Conservation (phyloP, 805 yeast species). For the Metschnikowia colocasiae region DNA sequence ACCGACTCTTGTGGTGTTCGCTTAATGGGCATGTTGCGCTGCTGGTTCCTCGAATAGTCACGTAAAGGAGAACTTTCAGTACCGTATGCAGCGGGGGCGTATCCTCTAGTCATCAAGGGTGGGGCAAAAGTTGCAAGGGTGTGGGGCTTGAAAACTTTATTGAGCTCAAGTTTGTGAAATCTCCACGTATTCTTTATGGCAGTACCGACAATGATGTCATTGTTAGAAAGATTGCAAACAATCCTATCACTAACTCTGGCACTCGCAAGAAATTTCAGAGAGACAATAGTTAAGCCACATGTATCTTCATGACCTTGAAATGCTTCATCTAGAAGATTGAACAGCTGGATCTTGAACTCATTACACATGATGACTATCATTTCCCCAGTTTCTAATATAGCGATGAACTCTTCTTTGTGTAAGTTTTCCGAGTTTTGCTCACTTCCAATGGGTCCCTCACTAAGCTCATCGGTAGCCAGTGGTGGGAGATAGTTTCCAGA, state of each 20-base stretch:
- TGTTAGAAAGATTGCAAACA: conserved; percentile 49
- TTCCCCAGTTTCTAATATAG: conserved; percentile 51
- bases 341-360: conserved; percentile 40
- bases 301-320: conserved; percentile 15
- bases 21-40: not conserved
- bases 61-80: not conserved
- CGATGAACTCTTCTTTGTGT: conserved; percentile 45
- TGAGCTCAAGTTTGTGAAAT: conserved; percentile 40
- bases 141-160: conserved; percentile 6
- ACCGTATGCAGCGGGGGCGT: not conserved
- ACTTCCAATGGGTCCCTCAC: not conserved
- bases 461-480: not conserved
- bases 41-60: not conserved
- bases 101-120: conserved; percentile 17
- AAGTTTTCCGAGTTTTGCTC: conserved; percentile 14
- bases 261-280: conserved; percentile 56
- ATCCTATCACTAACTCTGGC: conserved; percentile 75
- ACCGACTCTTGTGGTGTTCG: not conserved
- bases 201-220: conserved; percentile 57
- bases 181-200: conserved; percentile 67
- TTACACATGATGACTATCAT: conserved; percentile 47
- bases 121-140: conserved; percentile 15
- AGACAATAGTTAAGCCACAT: conserved; percentile 32
- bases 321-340: conserved; percentile 23
- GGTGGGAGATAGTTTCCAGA: conserved; percentile 38